Conservation (phyloP, 352 stramenopile genomes). For the Phytopythium kandeliae region DNA sequence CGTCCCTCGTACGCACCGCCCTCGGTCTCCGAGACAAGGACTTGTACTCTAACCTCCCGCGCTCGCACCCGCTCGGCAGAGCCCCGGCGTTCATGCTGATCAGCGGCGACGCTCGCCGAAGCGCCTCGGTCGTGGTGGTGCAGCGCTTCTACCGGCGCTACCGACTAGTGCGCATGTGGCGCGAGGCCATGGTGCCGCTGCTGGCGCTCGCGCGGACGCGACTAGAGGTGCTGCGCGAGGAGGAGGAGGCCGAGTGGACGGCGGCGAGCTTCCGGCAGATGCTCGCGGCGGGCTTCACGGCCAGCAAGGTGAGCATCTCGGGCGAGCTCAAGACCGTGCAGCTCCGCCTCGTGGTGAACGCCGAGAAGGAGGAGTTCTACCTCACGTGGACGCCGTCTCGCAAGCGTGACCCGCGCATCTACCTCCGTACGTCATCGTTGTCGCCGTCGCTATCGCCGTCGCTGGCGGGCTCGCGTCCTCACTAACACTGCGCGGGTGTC, state of each 20-base stretch:
- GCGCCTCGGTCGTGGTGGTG: conserved; percentile 14
- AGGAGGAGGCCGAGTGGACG: conserved; percentile 36
- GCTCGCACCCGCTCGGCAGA: background rate
- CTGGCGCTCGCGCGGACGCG: conserved; percentile 31
- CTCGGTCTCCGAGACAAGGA: too few species aligned
- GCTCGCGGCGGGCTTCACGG: conserved; percentile 45
- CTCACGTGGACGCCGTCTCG: conserved; percentile 69
- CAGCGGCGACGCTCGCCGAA: conserved; percentile 1
- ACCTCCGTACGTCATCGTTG: conserved; percentile 35
- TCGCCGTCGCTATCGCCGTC: too few species aligned
- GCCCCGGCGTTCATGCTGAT: conserved; percentile 13
- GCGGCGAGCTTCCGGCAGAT: conserved; percentile 46
- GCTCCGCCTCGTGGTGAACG: conserved; percentile 41
- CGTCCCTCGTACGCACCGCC: conserved; percentile 18
- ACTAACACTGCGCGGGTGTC: conserved; percentile 1
- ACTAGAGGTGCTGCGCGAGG: conserved; percentile 14
- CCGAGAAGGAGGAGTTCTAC: conserved; percentile 44
- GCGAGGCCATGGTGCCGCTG: conserved; percentile 27
- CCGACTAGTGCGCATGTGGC: conserved; percentile 33
- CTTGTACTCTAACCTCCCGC: background rate
- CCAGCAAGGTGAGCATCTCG: conserved; percentile 66
- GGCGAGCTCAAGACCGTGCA: conserved; percentile 61
- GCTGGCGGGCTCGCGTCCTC: background rate
- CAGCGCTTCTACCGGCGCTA: conserved; percentile 41
- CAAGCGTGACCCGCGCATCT: conserved; percentile 55